Evolutionary conservation across 1,284 basidiomycete genomes (phyloP).

Genomic region (Rhodotorula sp.): DNA sequence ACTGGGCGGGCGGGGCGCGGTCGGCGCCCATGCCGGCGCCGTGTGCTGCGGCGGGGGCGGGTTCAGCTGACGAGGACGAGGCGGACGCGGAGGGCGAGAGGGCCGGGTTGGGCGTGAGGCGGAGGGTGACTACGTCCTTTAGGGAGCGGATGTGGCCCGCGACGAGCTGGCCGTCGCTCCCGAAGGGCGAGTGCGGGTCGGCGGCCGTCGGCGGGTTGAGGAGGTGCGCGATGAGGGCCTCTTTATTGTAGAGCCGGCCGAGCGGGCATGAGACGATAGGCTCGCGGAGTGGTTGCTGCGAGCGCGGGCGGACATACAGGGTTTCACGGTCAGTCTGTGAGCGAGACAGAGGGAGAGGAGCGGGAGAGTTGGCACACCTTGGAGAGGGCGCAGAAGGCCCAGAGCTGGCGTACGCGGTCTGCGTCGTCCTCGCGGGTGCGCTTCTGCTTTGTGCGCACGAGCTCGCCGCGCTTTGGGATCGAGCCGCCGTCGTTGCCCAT

Average conservation of each 20-base stretch:
- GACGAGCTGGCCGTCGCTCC: constrained; percentile 44
- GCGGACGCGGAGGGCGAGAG: background rate
- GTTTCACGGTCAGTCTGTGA: background rate
- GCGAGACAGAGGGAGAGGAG: background rate
- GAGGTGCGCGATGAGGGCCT: constrained; percentile 81
- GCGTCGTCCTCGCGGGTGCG: constrained; percentile 79
- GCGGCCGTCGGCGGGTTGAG: constrained; percentile 57
- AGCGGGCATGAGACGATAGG: constrained; percentile 85
- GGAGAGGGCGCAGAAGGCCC: constrained; percentile 87
- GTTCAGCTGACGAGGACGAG: background rate
- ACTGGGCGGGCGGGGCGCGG: constrained; percentile 59
- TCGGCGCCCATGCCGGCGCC: constrained; percentile 2
- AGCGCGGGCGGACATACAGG: background rate
- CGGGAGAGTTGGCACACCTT: constrained; percentile 62
- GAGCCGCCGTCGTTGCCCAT: constrained; percentile 42
- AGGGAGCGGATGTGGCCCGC: constrained; percentile 76
- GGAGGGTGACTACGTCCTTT: constrained; percentile 86
- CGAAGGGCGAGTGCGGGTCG: constrained; percentile 26
- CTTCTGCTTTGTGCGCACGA: constrained; percentile 73
- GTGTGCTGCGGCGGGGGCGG: background rate
- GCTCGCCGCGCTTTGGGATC: constrained; percentile 76
- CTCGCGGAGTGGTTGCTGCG: constrained; percentile 73
- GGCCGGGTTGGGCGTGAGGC: constrained; percentile 69
- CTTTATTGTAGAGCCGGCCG: constrained; percentile 92
- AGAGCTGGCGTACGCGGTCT: constrained; percentile 69